These are phyloP conservation scores for Lactarius sanguifluus DNA, from an alignment of 768 basidiomycete species.

Conservation along the genomic window DNA sequence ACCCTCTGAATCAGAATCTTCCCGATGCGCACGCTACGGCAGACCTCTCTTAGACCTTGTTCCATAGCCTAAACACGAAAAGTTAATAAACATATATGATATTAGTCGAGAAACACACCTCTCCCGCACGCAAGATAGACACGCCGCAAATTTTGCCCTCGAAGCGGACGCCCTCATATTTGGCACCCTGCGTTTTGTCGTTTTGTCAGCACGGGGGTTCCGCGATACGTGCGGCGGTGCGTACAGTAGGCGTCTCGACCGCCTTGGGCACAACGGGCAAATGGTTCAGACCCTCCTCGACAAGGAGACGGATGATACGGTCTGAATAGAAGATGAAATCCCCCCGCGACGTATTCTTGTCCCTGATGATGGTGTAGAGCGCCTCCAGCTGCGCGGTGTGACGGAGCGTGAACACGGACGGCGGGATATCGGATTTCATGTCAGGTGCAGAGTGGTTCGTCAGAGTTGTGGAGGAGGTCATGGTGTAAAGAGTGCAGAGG, in stretches of 20 bases:
- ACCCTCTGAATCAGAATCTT: slow-evolving; percentile 98
- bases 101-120: slow-evolving; percentile 47
- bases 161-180: slow-evolving; percentile 90
- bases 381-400: slow-evolving; percentile 94
- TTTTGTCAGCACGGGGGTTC: not conserved
- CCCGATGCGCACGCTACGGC: slow-evolving; percentile 90
- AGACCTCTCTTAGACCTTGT: slow-evolving; percentile 92
- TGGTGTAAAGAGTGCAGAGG: not conserved
- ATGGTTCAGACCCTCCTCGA: slow-evolving; percentile 88
- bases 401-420: slow-evolving; percentile 85
- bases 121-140: slow-evolving; percentile 91
- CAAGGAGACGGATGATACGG: slow-evolving; percentile 81
- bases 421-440: slow-evolving; percentile 44
- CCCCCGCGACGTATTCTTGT: slow-evolving; percentile 82
- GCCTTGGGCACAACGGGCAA: slow-evolving; percentile 73
- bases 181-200: slow-evolving; percentile 54
- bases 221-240: not conserved
- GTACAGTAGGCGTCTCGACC: slow-evolving; percentile 79
- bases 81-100: slow-evolving; percentile 7
- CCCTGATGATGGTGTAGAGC: slow-evolving; percentile 90
- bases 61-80: slow-evolving; percentile 79
- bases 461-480: slow-evolving; percentile 13
- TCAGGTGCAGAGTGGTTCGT: slow-evolving; percentile 2
- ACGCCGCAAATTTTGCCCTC: slow-evolving; percentile 97
- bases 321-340: slow-evolving; percentile 98